Evolutionary conservation across 2,329 filamentous ascomycete genomes (phyloP), one percentile per base, ranked within the genome.

Genomic region (Paecilomyces formosus): DNA sequence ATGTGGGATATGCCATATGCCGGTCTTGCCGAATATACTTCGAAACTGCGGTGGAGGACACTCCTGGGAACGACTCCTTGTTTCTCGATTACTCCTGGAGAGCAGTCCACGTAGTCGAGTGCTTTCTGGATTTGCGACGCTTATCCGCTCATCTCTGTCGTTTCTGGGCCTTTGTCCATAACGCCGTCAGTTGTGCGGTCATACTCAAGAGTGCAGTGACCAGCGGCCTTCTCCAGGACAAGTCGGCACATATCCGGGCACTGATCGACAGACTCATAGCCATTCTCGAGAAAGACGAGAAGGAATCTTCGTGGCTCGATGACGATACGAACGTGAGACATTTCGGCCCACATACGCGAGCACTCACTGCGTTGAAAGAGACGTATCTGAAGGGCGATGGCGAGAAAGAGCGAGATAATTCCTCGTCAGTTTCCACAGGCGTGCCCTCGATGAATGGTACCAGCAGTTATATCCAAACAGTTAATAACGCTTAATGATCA

Each of bases 121-220:
- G 54, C n/a, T 65, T 65, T 45, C 52, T 65, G 6, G 63, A 64
- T 12, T 35, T 64, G 31, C 61, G 64, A 30, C 63, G 60, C 4
- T 57, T 64, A 11, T 62, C 63, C 0, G 54, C 62, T 0, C 49
- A 31, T 3, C 60, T 64, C 3, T 65, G 63, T 55, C 63, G 63
- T 11, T 62, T 58, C 2, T 66, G 63, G 60, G 62, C 63, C 6
- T 66, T 65, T 52, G 64, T 65, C n/a, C 64, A 66, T 15, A 65
- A 63, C 53, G 59, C 63, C 3, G 64, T 65, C n/a, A 64, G 64
- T 55, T 63, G 63, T 55, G 64, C 64, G 7, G 58, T 64, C 55
- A 60, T 59, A 1, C 51, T 65, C 8, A 59, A 57, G 39, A 60
- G 50, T 39, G 57, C 56, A 2, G 18, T 12, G 2, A 15, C 54